A percentile compares a stretch with the other conserved stretches of the same genome.
These are phyloP conservation scores for Citrullus mucosospermus DNA, from an alignment of 306 rosid genomes.

Conservation along the genomic window DNA sequence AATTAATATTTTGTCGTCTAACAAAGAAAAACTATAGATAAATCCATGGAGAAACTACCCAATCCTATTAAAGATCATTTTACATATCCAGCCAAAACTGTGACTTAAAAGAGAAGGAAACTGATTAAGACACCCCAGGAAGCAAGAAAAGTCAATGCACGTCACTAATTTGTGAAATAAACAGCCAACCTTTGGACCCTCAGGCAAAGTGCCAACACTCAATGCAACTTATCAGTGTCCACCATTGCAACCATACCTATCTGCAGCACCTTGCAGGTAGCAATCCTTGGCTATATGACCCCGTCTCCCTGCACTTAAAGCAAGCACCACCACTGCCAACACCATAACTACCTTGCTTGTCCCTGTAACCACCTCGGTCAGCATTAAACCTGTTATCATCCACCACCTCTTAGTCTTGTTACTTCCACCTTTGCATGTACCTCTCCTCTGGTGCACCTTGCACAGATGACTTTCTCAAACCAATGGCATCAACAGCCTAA, in stretches of 20 bases:
- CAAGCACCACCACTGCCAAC: slow-evolving; percentile 20
- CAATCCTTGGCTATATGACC: slow-evolving; percentile 20
- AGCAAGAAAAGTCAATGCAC: not conserved
- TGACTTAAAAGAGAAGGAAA: not conserved
- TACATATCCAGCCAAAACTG: not conserved
- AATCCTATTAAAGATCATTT: not conserved
- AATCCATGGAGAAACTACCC: not conserved
- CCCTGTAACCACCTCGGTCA: slow-evolving; percentile 9
- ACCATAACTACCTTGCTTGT: slow-evolving; percentile 17
- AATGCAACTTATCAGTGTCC: slow-evolving; percentile 32
- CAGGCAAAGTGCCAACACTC: slow-evolving; percentile 32
- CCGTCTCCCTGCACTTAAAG: slow-evolving; percentile 29
- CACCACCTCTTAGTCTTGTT: slow-evolving; percentile 18
- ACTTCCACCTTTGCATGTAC: slow-evolving; percentile 13
- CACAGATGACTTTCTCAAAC: slow-evolving; percentile 31
- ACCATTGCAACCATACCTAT: not conserved
- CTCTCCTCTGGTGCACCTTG: slow-evolving; percentile 44
- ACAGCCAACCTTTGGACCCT: slow-evolving; percentile 19
- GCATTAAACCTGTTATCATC: slow-evolving; percentile 10
- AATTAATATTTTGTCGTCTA: too few relatives aligned
- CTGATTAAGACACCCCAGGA: not conserved
- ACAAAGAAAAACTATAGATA: not conserved
- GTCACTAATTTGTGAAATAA: slow-evolving; percentile 1
- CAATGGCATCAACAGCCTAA: slow-evolving; percentile 62
- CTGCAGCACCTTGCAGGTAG: slow-evolving; percentile 4